Conservation (phyloP, 2,329 filamentous ascomycete genomes). For the Zymoseptoria crescenta region DNA sequence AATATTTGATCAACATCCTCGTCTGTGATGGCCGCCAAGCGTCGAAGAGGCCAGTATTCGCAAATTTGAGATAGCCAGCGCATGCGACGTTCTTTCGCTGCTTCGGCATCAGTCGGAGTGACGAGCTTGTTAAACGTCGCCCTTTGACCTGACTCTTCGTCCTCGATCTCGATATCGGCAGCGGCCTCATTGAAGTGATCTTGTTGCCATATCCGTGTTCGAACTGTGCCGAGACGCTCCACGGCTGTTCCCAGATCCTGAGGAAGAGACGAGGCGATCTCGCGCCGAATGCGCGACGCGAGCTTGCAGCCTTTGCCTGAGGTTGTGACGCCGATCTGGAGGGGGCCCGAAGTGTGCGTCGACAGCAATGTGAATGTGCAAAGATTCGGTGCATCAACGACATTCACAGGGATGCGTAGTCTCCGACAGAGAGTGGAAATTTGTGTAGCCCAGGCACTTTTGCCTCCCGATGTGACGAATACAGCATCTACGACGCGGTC, state of each 20-base stretch:
- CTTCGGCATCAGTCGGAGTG: slow-evolving; percentile 62
- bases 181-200: slow-evolving; percentile 51
- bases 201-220: slow-evolving; percentile 65
- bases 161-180: slow-evolving; percentile 38
- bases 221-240: slow-evolving; percentile 64
- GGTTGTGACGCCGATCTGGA: slow-evolving; percentile 92
- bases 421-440: slow-evolving; percentile 70
- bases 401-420: slow-evolving; percentile 84
- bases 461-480: slow-evolving; percentile 64
- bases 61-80: slow-evolving; percentile 93
- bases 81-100: slow-evolving; percentile 71
- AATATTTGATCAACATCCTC: slow-evolving; percentile 70
- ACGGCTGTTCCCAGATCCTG: slow-evolving; percentile 68
- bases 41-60: slow-evolving; percentile 92
- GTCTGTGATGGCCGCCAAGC: slow-evolving; percentile 71
- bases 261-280: slow-evolving; percentile 76
- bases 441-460: slow-evolving; percentile 44
- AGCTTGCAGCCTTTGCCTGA: slow-evolving; percentile 93
- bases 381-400: slow-evolving; percentile 75
- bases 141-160: slow-evolving; percentile 64
- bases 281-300: slow-evolving; percentile 77
- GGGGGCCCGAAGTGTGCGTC: slow-evolving; percentile 78
- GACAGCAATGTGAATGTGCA: slow-evolving; percentile 88
- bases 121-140: slow-evolving; percentile 80
- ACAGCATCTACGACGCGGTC: slow-evolving; percentile 78